Evolutionary conservation across 305 asterid species (phyloP).

Genomic region (Plantago coronopus): DNA sequence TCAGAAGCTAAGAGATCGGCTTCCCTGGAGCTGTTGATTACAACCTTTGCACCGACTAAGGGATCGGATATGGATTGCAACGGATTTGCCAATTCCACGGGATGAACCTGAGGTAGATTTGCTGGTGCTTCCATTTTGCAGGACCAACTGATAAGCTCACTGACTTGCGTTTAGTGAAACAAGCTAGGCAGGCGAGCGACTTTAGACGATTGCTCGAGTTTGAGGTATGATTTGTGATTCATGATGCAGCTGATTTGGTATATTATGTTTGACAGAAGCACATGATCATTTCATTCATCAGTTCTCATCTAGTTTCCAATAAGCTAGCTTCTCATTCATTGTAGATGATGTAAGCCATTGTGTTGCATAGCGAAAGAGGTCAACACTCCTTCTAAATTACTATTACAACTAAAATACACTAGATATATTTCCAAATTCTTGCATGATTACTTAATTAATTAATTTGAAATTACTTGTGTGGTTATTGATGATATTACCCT

Average conservation of each 20-base stretch:
- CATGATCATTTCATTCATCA: neutral
- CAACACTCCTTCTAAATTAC: neutral
- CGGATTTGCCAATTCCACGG: conserved; percentile 61
- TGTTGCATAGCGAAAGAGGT: neutral
- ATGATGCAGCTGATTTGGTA: no score
- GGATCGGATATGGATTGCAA: conserved; percentile 38
- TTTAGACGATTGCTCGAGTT: no score
- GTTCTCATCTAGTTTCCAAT: neutral
- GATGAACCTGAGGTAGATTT: conserved; percentile 56
- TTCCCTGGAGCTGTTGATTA: conserved; percentile 37
- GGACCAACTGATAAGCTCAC: no score
- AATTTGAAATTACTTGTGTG: conserved; percentile 13
- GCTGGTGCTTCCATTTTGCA: conserved; percentile 21
- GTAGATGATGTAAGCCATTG: neutral
- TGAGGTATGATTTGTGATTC: neutral
- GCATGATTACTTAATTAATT: no score
- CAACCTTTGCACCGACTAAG: conserved; percentile 45
- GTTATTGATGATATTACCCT: no score
- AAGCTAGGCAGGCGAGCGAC: no score
- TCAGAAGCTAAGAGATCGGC: conserved; percentile 39
- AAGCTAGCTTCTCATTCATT: neutral
- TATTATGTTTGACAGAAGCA: no score
- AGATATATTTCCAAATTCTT: neutral
- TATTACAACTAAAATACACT: neutral
- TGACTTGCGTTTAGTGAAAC: neutral